These are phyloP conservation scores for Cardamine chenopodiifolia DNA, from an alignment of 345 rosid species.

Conservation along the genomic window DNA sequence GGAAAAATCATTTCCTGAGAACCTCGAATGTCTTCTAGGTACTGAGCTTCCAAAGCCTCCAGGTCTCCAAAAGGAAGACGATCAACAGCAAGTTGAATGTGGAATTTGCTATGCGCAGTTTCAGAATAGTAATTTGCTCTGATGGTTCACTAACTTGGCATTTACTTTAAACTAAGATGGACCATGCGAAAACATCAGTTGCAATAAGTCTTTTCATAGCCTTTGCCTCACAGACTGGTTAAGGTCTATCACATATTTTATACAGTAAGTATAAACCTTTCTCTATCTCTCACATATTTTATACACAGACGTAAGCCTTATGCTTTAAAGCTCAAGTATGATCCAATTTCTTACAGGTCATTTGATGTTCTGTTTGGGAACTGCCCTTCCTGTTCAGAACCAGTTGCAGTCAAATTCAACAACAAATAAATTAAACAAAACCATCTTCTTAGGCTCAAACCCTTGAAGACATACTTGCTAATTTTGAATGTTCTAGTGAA, in stretches of 20 bases:
- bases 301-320: neutral
- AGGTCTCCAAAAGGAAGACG: slow-evolving; percentile 42
- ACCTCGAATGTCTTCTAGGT: slow-evolving; percentile 57
- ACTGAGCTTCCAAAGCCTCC: slow-evolving; percentile 54
- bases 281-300: neutral
- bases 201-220: slow-evolving; percentile 73
- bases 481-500: neutral
- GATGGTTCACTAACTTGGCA: slow-evolving; percentile 2
- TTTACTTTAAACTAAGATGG: slow-evolving; percentile 51
- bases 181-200: slow-evolving; percentile 70
- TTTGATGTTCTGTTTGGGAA: slow-evolving; percentile 76
- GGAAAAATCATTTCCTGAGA: slow-evolving; percentile 58
- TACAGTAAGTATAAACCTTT: slow-evolving; percentile 62
- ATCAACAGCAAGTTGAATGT: slow-evolving; percentile 57
- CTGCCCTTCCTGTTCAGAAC: slow-evolving; percentile 79
- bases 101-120: slow-evolving; percentile 80
- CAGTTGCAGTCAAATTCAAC: slow-evolving; percentile 67
- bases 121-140: neutral
- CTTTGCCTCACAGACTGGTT: slow-evolving; percentile 78
- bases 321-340: slow-evolving; percentile 40
- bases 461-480: neutral
- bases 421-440: neutral
- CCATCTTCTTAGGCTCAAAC: neutral
- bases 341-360: slow-evolving; percentile 55
- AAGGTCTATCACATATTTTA: slow-evolving; percentile 76